A percentile compares a stretch with the other conserved stretches of the same genome.
Evolutionary conservation across 2,329 filamentous ascomycete genomes (phyloP).

Genomic region (Calonectria leucothoes): DNA sequence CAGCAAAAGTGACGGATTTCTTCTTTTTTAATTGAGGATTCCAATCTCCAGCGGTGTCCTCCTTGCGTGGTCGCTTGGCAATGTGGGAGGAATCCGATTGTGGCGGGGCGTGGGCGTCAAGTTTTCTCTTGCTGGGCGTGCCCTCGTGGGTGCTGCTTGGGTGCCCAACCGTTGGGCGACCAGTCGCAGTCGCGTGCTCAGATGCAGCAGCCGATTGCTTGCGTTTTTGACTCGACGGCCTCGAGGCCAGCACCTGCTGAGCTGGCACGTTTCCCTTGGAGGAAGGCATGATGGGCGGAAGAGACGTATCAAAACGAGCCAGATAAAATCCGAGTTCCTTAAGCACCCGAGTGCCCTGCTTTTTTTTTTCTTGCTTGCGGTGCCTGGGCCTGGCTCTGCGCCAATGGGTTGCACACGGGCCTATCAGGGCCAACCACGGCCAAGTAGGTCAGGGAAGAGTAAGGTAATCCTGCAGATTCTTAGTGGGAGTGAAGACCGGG

Average conservation of each 20-base stretch:
- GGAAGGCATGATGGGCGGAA: constrained; percentile 54
- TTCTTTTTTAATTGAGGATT: constrained; percentile 50
- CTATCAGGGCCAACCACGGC: constrained; percentile 27
- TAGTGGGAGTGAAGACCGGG: constrained; percentile 34
- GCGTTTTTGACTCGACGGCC: constrained; percentile 72
- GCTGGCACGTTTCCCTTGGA: constrained; percentile 55
- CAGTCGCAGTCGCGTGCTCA: constrained; percentile 45
- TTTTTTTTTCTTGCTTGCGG: constrained; percentile 33
- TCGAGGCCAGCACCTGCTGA: constrained; percentile 68
- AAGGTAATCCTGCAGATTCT: constrained; percentile 34
- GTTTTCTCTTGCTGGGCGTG: constrained; percentile 53
- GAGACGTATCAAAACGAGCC: constrained; percentile 21
- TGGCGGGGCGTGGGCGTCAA: constrained; percentile 51
- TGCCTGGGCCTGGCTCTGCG: constrained; percentile 31
- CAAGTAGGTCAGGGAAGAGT: constrained; percentile 15
- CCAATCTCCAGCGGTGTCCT: constrained; percentile 38
- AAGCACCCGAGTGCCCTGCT: constrained; percentile 23
- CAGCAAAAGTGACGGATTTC: constrained; percentile 64
- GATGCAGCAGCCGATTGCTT: constrained; percentile 55
- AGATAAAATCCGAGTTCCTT: constrained; percentile 14
- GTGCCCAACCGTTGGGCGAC: constrained; percentile 51
- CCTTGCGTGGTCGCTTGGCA: constrained; percentile 50
- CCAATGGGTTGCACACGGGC: constrained; percentile 21
- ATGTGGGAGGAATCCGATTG: constrained; percentile 43
- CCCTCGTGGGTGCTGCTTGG: constrained; percentile 46